Evolutionary conservation across 2,329 filamentous ascomycete genomes (phyloP), one percentile per base, ranked within the genome.

Genomic region (Laburnicola sp.): DNA sequence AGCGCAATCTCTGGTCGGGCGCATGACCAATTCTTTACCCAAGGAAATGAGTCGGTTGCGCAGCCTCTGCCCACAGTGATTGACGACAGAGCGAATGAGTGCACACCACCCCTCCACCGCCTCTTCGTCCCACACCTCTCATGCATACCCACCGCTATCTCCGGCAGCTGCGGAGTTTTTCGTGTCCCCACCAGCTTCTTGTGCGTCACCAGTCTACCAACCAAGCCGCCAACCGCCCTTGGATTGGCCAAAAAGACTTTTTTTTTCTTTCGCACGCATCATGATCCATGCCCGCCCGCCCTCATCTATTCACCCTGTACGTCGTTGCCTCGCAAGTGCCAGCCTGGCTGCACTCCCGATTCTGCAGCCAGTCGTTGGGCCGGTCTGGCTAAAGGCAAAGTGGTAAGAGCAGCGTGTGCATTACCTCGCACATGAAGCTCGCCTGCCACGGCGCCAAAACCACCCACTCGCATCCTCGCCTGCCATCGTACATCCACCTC

Each of bases 241-340:
- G 32, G 31, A 57, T 57, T 54, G 54, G 54, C 42, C 34, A 28
- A 31, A 50, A 48, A 41, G 26, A 34, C 44, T 57, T 50, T 49
- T n/a, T n/a, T n/a, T n/a, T n/a, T n/a, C n/a, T n/a, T n/a, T n/a
- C n/a, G 31, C 31, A n/a, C 28, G n/a, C 40, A 45, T 35, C 53
- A n/a, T n/a, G n/a, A n/a, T n/a, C n/a, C 53, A 43, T 50, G 40
- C 36, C 35, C n/a, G 27, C 6, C 6, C 22, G 25, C 41, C 41
- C 6, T 51, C 48, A n/a, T n/a, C n/a, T n/a, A n/a, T n/a, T n/a
- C 31, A 49, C 10, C 22, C 32, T 42, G 48, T 43, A 42, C 38
- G 30, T 39, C 32, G 48, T 44, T 45, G 32, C 41, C 34, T 44
- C 47, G 45, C 32, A 26, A 25, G 35, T 45, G 41, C 3, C 41